Base-by-base conservation (phyloP, 1,139 yeast species). In the Ashbya aceris region DNA sequence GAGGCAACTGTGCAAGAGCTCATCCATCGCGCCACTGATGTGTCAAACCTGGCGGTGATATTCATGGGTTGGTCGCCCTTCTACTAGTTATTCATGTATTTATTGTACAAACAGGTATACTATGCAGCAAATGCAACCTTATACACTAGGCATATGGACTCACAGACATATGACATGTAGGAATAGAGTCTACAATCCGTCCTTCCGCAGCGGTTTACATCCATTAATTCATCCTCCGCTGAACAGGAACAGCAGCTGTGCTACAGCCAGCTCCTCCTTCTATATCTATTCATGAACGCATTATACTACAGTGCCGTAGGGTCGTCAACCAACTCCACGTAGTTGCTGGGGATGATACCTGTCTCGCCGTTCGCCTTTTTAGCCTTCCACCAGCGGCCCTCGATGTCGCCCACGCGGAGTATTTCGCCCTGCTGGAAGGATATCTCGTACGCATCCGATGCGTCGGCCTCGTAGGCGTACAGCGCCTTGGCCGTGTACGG, bases 371-470 rank as follows among this genome's bases (percentile, higher is more conserved):
- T 82, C 13, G 82, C 72, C 58, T 89, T 77, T 59, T 84, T 77
- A 30, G 96, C 97, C 65, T 87, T 96, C 97, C 97, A 91, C 98
- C 98, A 91, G 67, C 93, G 82, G 41, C 97, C 96, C 51, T 85
- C 86, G 45, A 86, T 84, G 58, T 91, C 97, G 54, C 86, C 87
- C 37, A 91, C 95, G 55, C 83, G 89, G 60, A 91, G 73, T 26
- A 87, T 69, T 62, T 91, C 98, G 47, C 91, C 96, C 63, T 89
- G 87, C 47, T 74, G 77, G 58, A 91, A 91, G 5, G 95, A 83
- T 34, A 91, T 76, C 65, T 91, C 98, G 59, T 91, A 91, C 47
- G 83, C 85, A 63, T 91, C 98, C 43, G 83, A 94, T 2, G 93
- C 94, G 55, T 83, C 86, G n/a, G 97, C 96, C 45, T 78, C 80